These are phyloP conservation scores for Colletotrichum endophyticum DNA, from an alignment of 2,329 filamentous ascomycete species.

Conservation along the genomic window DNA sequence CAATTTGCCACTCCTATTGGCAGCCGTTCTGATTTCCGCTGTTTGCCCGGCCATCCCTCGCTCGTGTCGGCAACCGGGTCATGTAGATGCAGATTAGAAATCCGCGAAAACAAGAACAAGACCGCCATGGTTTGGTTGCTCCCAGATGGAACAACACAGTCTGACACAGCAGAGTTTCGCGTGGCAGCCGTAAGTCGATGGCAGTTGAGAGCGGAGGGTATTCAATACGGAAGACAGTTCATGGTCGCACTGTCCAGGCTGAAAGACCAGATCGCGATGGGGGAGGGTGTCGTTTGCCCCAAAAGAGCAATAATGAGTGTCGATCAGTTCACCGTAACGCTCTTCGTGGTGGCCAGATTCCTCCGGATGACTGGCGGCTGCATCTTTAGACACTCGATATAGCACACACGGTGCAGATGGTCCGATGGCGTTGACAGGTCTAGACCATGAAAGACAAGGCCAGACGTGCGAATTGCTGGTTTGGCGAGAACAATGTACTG, in stretches of 20 bases:
- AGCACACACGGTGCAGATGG: conserved; percentile 5
- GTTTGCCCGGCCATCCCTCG: conserved; percentile 2
- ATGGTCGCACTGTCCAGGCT: not conserved
- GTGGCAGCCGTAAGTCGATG: not conserved
- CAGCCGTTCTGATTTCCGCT: not conserved
- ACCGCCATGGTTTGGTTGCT: not conserved
- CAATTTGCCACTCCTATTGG: conserved; percentile 11
- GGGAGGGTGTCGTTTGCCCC: not conserved
- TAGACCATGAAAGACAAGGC: conserved; percentile 3
- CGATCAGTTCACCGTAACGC: conserved; percentile 17
- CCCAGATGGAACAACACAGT: not conserved
- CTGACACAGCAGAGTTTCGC: conserved; percentile 5
- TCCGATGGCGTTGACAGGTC: conserved; percentile 17
- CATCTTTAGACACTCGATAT: not conserved
- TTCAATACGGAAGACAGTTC: not conserved
- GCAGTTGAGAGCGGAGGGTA: not conserved
- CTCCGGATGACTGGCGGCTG: conserved; percentile 4
- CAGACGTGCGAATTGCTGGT: not conserved
- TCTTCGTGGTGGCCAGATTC: conserved; percentile 10
- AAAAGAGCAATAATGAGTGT: not conserved
- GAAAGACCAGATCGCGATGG: conserved; percentile 4
- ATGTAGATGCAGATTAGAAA: conserved; percentile 11
- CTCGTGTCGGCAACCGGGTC: not conserved
- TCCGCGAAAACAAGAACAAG: not conserved
- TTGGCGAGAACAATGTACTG: not conserved